These are phyloP conservation scores for Ramaria rubella DNA, from an alignment of 768 basidiomycete species.

Conservation along the genomic window DNA sequence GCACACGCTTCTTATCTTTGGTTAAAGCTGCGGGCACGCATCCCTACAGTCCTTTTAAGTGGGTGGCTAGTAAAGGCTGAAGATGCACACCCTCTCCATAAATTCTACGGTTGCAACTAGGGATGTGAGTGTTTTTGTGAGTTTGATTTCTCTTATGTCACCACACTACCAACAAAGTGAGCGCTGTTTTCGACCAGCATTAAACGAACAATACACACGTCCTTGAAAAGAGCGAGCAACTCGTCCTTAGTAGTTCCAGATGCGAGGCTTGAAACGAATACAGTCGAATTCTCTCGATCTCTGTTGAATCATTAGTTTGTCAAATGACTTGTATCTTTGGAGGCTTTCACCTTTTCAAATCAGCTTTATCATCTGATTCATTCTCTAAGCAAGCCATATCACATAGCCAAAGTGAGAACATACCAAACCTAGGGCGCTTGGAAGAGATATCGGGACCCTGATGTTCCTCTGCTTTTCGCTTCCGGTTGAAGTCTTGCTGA, in stretches of 20 bases:
- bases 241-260: conserved; percentile 53
- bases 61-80: neutral
- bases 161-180: conserved; percentile 69
- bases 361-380: conserved; percentile 7
- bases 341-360: conserved; percentile 11
- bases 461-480: conserved; percentile 20
- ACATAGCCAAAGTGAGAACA: neutral
- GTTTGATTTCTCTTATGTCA: conserved; percentile 73
- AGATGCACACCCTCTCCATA: conserved; percentile 44
- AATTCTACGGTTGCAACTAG: conserved; percentile 90
- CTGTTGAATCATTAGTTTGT: conserved; percentile 43
- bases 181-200: neutral
- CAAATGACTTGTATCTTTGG: no score
- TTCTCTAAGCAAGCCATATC: neutral
- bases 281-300: conserved; percentile 92
- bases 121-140: conserved; percentile 51
- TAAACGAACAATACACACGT: conserved; percentile 45
- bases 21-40: conserved; percentile 81
- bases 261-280: conserved; percentile 76
- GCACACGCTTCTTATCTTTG: conserved; percentile 87
- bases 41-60: conserved; percentile 40
- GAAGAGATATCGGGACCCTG: neutral
- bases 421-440: conserved; percentile 1
- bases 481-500: conserved; percentile 9
- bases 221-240: conserved; percentile 71